Evolutionary conservation across 2,329 filamentous ascomycete species (phyloP).

Genomic region (Clathrospora elynae): DNA sequence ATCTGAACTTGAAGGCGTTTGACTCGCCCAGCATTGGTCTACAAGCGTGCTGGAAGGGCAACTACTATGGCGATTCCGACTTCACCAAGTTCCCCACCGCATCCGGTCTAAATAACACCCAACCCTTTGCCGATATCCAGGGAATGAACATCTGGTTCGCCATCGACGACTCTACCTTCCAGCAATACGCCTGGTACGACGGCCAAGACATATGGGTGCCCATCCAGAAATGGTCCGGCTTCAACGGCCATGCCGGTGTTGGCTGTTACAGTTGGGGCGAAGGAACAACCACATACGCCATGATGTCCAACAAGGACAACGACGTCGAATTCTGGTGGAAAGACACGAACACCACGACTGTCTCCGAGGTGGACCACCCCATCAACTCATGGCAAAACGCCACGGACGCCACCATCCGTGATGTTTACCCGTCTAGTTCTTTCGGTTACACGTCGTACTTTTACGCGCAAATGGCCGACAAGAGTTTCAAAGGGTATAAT

Average conservation of each 20-base stretch:
- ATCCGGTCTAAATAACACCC: slow-evolving; percentile 30
- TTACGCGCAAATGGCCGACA: slow-evolving; percentile 49
- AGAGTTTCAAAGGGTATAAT: slow-evolving; percentile 49
- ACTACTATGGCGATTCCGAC: slow-evolving; percentile 56
- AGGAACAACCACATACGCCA: slow-evolving; percentile 49
- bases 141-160: slow-evolving; percentile 56
- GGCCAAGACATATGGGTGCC: slow-evolving; percentile 46
- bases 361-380: slow-evolving; percentile 41
- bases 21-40: slow-evolving; percentile 89
- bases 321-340: slow-evolving; percentile 53
- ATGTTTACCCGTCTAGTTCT: slow-evolving; percentile 48
- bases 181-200: slow-evolving; percentile 51
- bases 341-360: slow-evolving; percentile 47
- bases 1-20: slow-evolving; percentile 83
- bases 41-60: slow-evolving; percentile 78
- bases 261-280: slow-evolving; percentile 53
- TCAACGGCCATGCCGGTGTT: slow-evolving; percentile 53
- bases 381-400: slow-evolving; percentile 49
- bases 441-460: slow-evolving; percentile 52
- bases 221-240: slow-evolving; percentile 46
- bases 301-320: slow-evolving; percentile 50
- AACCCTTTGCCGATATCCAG: slow-evolving; percentile 32
- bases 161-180: slow-evolving; percentile 47
- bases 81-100: slow-evolving; percentile 46
- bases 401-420: slow-evolving; percentile 34